Evolutionary conservation across 345 rosid species (phyloP).

Genomic region (Arabidopsis suecica): DNA sequence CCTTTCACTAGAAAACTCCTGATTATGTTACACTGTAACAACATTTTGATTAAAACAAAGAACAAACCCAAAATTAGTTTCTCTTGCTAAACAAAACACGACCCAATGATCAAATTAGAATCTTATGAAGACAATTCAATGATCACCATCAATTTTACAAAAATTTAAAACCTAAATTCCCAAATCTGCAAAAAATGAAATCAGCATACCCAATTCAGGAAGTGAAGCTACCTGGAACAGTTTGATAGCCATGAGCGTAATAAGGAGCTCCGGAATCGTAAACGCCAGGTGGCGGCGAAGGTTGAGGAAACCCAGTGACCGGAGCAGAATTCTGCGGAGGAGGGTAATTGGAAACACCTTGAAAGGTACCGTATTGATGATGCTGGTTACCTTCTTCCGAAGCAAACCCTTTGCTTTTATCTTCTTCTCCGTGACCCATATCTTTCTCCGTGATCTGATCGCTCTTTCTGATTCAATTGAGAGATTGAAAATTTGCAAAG

Average conservation of each 20-base stretch:
- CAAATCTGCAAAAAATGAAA: conserved; percentile 8
- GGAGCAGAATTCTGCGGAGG: conserved; percentile 63
- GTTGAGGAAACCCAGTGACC: conserved; percentile 88
- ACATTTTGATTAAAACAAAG: background rate
- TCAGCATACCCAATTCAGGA: background rate
- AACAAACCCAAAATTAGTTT: background rate
- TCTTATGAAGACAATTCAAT: background rate
- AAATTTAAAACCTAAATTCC: background rate
- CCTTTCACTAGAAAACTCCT: background rate
- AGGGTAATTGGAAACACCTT: conserved; percentile 90
- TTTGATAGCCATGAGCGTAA: conserved; percentile 72
- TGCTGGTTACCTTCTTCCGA: conserved; percentile 45
- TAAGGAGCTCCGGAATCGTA: conserved; percentile 50
- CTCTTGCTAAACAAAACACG: background rate
- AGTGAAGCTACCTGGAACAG: conserved; percentile 63
- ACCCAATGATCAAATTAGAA: background rate
- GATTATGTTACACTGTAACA: too few relatives aligned
- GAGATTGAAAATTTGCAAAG: conserved; percentile 19
- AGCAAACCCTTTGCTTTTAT: conserved; percentile 48
- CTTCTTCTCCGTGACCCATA: conserved; percentile 50
- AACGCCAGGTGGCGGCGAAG: conserved; percentile 74
- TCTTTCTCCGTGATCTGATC: conserved; percentile 23
- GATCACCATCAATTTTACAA: background rate
- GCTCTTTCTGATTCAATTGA: conserved; percentile 14
- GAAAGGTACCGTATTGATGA: conserved; percentile 90